These are phyloP conservation scores for Naumovozyma castellii DNA, from an alignment of 805 yeast species.

Conservation along the genomic window DNA sequence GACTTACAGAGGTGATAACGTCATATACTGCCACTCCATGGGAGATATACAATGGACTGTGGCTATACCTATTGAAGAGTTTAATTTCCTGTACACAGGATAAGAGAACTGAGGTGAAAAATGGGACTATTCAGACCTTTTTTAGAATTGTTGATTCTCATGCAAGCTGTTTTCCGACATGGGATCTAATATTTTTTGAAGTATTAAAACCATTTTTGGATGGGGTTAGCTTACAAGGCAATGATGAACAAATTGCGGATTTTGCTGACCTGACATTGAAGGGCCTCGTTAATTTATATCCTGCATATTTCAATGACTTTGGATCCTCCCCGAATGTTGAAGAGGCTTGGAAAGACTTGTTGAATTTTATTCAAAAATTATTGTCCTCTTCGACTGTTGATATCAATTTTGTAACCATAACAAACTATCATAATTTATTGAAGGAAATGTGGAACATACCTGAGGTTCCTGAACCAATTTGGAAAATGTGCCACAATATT, in stretches of 20 bases:
- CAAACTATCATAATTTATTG: conserved; percentile 46
- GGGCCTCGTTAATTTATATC: conserved; percentile 57
- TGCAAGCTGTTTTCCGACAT: conserved; percentile 46
- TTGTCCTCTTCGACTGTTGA: conserved; percentile 36
- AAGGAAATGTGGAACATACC: conserved; percentile 36
- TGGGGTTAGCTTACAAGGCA: conserved; percentile 19
- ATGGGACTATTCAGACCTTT: conserved; percentile 83
- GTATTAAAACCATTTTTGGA: conserved; percentile 49
- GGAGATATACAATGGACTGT: conserved; percentile 34
- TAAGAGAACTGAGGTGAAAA: conserved; percentile 67
- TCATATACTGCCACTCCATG: conserved; percentile 10
- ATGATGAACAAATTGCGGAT: conserved; percentile 44
- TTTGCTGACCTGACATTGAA: conserved; percentile 50
- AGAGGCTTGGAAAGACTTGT: conserved; percentile 47
- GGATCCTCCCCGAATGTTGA: conserved; percentile 5
- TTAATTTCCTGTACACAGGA: conserved; percentile 58
- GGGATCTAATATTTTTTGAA: conserved; percentile 59
- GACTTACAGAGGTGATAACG: conserved; percentile 24
- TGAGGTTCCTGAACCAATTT: conserved; percentile 20
- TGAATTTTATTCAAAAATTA: conserved; percentile 39
- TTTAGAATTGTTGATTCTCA: conserved; percentile 73
- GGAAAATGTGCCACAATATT: conserved; percentile 38
- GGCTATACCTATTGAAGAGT: conserved; percentile 56
- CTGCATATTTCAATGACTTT: conserved; percentile 39
- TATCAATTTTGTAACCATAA: conserved; percentile 38